phyloP scores from a whole-genome alignment of 169 alveolate genomes.

The Plasmodium knowlesi region DNA sequence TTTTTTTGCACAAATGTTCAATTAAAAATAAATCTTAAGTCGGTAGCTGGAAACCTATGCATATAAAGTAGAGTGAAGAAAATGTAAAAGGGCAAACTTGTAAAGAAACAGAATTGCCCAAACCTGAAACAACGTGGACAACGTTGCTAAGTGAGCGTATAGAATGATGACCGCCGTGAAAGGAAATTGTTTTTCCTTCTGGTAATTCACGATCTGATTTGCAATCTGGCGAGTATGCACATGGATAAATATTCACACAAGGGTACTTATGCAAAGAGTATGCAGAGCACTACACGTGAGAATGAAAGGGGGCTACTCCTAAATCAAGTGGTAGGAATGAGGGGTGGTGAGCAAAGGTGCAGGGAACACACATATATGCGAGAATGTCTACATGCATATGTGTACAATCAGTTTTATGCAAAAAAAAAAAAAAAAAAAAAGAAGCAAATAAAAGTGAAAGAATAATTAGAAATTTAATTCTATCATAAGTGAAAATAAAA shows the following conservation, averaged over 20 bases:
- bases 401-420: neutral
- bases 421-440: neutral
- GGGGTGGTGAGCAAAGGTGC: neutral
- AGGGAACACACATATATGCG: neutral
- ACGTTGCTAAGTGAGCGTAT: neutral
- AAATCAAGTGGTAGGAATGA: neutral
- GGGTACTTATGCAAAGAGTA: neutral
- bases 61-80: neutral
- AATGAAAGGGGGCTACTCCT: neutral
- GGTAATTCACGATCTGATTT: neutral
- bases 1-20: neutral
- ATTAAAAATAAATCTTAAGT: slow-evolving; percentile 27
- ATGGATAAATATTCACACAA: neutral
- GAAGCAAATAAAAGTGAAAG: neutral
- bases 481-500: neutral
- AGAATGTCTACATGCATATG: neutral
- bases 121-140: neutral
- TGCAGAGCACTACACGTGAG: neutral
- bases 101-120: neutral
- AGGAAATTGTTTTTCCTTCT: neutral
- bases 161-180: neutral
- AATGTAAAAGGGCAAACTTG: neutral
- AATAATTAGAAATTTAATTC: neutral
- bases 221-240: neutral
- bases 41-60: neutral